Base-by-base conservation (phyloP, 2,329 filamentous ascomycete genomes). In the Bipolaris oryzae region DNA sequence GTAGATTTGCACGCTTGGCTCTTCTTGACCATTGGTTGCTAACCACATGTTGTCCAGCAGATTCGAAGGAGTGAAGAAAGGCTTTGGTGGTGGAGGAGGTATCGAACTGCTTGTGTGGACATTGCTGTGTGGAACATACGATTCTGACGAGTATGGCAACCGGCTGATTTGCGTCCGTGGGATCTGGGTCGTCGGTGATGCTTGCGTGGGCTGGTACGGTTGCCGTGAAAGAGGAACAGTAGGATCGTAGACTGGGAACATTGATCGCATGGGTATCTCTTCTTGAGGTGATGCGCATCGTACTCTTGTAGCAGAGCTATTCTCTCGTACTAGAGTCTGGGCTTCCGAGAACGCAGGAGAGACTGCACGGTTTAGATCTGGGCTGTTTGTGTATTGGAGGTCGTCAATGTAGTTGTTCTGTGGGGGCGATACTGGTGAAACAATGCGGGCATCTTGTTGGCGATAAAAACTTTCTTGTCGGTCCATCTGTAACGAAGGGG, bases 211-310 rank as follows among this genome's bases (percentile, higher is more conserved):
- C 46, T 84, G 89, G 76, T 93, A 92, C 44, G 85, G 77, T 69
- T 93, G 90, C 55, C 86, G 84, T 53, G 86, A 81, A 3, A 91
- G 81, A 5, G 89, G 81, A 21, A 91, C 71, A 1, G 82, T 83
- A 3, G 86, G 87, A 67, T 93, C 87, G 70, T 92, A 92, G 28
- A 84, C 82, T 7, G 90, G 90, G 66, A 93, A 93, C 66, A 93
- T 92, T 21, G 89, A 92, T 31, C 85, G 83, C 66, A 90, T 82
- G 0, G 82, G 78, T 5, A 77, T 60, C 11, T 68, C 74, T 58
- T 70, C 68, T 50, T 76, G 77, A 57, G 67, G 65, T 18, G 69
- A 68, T 33, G 50, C 61, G 34, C 56, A 65, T 45, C 57, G 69
- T 13, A 65, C 58, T 51, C 66, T 58, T 41, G 71, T 71, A 35